Evolutionary conservation across 2,329 filamentous ascomycete species (phyloP), one percentile per base, ranked within the genome.

Genomic region (Cladosporium sp.): DNA sequence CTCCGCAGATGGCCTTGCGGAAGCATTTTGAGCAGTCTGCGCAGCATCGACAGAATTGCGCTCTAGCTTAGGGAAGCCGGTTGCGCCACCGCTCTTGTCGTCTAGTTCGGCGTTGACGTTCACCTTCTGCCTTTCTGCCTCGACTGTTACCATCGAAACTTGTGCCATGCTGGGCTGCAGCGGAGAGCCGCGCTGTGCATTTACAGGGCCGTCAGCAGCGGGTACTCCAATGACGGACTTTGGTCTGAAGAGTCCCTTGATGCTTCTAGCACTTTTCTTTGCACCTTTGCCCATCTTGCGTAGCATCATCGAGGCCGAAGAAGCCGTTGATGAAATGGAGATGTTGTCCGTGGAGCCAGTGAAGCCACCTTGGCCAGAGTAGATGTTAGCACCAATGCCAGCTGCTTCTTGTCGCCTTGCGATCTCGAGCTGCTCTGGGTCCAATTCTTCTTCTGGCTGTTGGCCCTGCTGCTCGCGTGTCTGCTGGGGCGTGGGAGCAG

Each of bases 211-310:
- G 71, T 97, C 93, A 3, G 90, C 87, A 36, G 88, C 84, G 21
- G 92, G 87, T 24, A 90, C 88, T 36, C 92, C 93, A 72, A 94
- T 86, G 18, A 96, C 85, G 1, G 94, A 98, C 78, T 98, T 99
- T 0, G 95, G 94, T 69, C 95, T 86, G 82, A 99, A 99, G 8
- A 99, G 84, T 30, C 95, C 95, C 71, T 96, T 96, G 64, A 99
- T 87, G 28, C 93, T 97, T 58, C 93, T 87, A 21, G 90, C 91
- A 61, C 92, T 90, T 80, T 95, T 96, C 85, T 97, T 98, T 88
- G 98, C 91, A n/a, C 94, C 93, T 70, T 93, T 92, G 65, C 95
- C 95, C 95, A 99, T 99, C 82, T 99, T 99, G 63, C 95, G 89
- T 71, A 99, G 91, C 92, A 96, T 96, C 73, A 96, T 88, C 34